Conservation (phyloP, 2,329 filamentous ascomycete species). For the Sphaerulina populicola region DNA sequence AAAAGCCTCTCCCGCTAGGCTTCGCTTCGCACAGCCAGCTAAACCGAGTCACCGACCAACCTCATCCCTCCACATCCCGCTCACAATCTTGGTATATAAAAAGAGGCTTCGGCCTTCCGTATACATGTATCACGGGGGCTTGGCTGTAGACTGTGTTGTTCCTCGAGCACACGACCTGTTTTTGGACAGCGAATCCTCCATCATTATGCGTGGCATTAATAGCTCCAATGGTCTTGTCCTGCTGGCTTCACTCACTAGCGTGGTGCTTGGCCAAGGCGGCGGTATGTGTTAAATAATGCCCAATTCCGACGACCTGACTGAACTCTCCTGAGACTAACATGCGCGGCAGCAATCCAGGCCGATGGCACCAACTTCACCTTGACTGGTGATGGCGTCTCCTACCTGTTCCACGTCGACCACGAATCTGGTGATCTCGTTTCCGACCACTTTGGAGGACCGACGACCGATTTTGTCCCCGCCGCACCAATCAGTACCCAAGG, state of each 20-base stretch:
- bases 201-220: constrained; percentile 5
- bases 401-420: constrained; percentile 55
- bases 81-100: background rate
- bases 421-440: constrained; percentile 49
- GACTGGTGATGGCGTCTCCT: constrained; percentile 50
- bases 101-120: background rate
- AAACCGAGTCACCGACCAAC: too few species aligned
- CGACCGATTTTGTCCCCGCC: constrained; percentile 46
- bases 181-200: too few species aligned
- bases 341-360: constrained; percentile 43
- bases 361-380: constrained; percentile 50
- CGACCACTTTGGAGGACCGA: constrained; percentile 54
- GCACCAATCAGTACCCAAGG: constrained; percentile 39
- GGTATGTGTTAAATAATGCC: background rate
- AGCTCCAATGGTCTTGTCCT: background rate
- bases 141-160: background rate
- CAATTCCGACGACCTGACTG: background rate
- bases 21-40: background rate
- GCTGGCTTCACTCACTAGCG: constrained; percentile 2
- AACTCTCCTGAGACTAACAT: background rate
- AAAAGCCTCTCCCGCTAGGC: constrained; percentile 5
- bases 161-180: too few species aligned
- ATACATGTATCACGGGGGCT: background rate
- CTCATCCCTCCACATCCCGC: constrained; percentile 8
- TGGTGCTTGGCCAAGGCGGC: constrained; percentile 7